phyloP scores from a whole-genome alignment of 2,329 filamentous ascomycete genomes.

The Fusarium guadeloupense region DNA sequence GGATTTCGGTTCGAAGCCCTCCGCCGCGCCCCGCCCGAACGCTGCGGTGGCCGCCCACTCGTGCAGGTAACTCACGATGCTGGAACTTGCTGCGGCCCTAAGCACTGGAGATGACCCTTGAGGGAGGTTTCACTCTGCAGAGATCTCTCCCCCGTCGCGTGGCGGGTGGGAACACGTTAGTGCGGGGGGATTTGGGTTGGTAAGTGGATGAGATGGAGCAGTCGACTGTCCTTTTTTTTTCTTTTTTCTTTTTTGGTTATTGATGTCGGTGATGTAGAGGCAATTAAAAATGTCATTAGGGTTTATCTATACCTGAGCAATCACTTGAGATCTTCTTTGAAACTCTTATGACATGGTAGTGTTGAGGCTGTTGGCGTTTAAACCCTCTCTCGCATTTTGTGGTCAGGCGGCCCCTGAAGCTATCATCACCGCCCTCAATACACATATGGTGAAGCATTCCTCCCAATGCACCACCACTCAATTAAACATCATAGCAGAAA shows the following conservation, averaged over 20 bases:
- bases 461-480: not conserved
- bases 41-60: conserved; percentile 72
- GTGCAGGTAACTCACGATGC: conserved; percentile 73
- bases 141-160: conserved; percentile 75
- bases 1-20: conserved; percentile 53
- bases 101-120: conserved; percentile 75
- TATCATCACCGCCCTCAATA: conserved; percentile 2
- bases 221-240: conserved; percentile 58
- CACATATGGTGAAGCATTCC: not conserved
- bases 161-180: conserved; percentile 75
- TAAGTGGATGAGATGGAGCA: conserved; percentile 62
- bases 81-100: conserved; percentile 61
- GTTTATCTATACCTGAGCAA: not conserved
- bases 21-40: conserved; percentile 73
- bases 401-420: not conserved
- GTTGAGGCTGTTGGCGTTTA: not conserved
- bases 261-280: accelerated
- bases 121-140: conserved; percentile 79
- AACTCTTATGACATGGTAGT: not conserved
- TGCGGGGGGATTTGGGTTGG: conserved; percentile 65
- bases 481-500: not conserved
- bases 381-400: not conserved
- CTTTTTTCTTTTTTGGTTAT: conserved; percentile 41
- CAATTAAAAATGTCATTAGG: not conserved
- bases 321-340: not conserved